Evolutionary conservation across 352 stramenopile genomes (phyloP), one percentile per base, ranked within the genome.

Genomic region (Globisporangium sylvaticum): DNA sequence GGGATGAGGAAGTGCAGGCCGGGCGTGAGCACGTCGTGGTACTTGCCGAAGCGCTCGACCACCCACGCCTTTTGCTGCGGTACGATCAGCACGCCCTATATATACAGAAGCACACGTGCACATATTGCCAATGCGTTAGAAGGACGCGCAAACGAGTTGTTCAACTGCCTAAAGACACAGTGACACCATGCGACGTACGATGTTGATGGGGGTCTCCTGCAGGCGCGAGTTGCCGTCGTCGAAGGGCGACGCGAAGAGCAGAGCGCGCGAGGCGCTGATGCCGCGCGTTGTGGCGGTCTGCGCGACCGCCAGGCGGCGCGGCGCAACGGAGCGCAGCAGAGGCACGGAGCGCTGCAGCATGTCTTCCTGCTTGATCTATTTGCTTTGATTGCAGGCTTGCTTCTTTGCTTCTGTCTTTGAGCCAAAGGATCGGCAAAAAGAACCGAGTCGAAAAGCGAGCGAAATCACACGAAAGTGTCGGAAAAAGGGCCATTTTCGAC

Each of bases 41-140:
- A 97, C 66, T 96, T 96, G 66, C 91, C 91, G 57, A 97, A 97
- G 29, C 91, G 89, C 76, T 97, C 91, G 34, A 97, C 84, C 22
- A 97, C 86, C 87, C 87, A 97, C 75, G 88, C 88, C 42, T 86
- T 80, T 59, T 96, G 88, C 72, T 96, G 88, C n/a, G 88, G 88
- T 18, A 96, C 88, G 59, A 96, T 91, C 48, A 96, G 62, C 15
- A 96, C 74, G 59, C 88, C 88, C 88, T 96, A 39, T 2, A n/a
- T 18, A 46, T 20, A 46, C 18, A 44, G 4, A 9, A 34, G n/a
- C 53, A 59, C 18, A 27, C 24, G 44, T 18, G 20, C 50, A n/a
- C 27, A 22, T 22, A 27, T 2, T 1, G n/a, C 37, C 12, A 46
- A 5, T 46, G 39, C 39, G 39, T 48, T 48, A n/a, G n/a, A n/a